These are phyloP conservation scores for Colletotrichum lindemuthianum DNA, from an alignment of 2,329 filamentous ascomycete genomes.

Conservation along the genomic window DNA sequence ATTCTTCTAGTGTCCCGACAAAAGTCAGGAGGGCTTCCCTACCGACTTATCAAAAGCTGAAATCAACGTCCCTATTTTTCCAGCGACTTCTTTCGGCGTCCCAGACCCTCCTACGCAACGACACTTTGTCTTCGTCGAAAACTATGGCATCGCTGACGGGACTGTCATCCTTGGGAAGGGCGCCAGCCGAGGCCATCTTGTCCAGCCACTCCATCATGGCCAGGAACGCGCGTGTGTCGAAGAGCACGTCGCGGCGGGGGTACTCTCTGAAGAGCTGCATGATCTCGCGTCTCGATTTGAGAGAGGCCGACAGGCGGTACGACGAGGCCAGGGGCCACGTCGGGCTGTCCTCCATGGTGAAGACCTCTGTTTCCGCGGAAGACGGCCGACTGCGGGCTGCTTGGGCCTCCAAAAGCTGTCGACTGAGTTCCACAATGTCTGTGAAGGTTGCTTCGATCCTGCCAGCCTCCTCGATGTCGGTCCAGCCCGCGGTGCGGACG, in stretches of 20 bases:
- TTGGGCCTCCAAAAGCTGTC: slow-evolving; percentile 8
- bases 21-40: too few species aligned
- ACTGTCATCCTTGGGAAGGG: too few species aligned
- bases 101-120: too few species aligned
- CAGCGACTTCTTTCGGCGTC: too few species aligned
- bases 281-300: slow-evolving; percentile 49
- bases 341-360: slow-evolving; percentile 15
- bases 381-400: neutral
- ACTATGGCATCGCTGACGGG: too few species aligned
- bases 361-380: neutral
- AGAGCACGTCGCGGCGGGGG: slow-evolving; percentile 55
- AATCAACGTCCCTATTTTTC: too few species aligned
- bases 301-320: slow-evolving; percentile 51
- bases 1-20: too few species aligned
- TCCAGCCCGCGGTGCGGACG: slow-evolving; percentile 16
- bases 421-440: slow-evolving; percentile 8
- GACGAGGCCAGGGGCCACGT: slow-evolving; percentile 53
- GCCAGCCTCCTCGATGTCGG: neutral
- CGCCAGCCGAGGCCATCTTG: neutral
- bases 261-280: slow-evolving; percentile 52
- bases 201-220: slow-evolving; percentile 30
- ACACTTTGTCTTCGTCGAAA: too few species aligned
- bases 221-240: slow-evolving; percentile 52
- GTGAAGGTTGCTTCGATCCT: neutral
- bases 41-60: too few species aligned